phyloP scores from a whole-genome alignment of 1,284 basidiomycete genomes.

The Heliocybe sulcata region DNA sequence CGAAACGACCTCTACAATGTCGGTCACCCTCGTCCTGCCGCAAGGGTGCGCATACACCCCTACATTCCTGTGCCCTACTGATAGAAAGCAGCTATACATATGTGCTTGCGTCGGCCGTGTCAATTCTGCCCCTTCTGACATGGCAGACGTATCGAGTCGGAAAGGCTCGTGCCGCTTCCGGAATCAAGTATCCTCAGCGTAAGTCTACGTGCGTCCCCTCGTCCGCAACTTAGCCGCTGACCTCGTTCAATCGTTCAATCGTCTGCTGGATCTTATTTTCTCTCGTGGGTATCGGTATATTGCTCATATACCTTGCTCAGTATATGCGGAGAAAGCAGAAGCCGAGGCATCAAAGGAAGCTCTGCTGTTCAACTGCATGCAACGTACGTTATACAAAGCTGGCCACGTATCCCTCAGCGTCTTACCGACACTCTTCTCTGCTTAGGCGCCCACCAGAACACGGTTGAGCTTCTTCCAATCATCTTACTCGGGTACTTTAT shows the following conservation, averaged over 20 bases:
- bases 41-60: neutral
- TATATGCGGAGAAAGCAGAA: conserved; percentile 46
- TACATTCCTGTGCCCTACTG: conserved; percentile 13
- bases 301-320: conserved; percentile 18
- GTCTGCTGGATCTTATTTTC: too few species aligned
- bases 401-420: neutral
- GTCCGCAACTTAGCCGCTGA: neutral
- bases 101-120: conserved; percentile 44
- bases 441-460: conserved; percentile 68
- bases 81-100: conserved; percentile 27
- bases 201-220: conserved; percentile 1
- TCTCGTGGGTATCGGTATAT: too few species aligned
- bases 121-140: conserved; percentile 38
- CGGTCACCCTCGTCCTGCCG: neutral
- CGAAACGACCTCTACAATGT: too few species aligned
- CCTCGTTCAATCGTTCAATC: too few species aligned
- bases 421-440: neutral
- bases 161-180: conserved; percentile 41
- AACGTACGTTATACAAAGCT: conserved; percentile 34
- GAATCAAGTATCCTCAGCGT: conserved; percentile 64
- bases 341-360: conserved; percentile 29
- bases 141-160: conserved; percentile 43
- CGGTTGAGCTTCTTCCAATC: conserved; percentile 50
- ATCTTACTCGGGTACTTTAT: conserved; percentile 31
- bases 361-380: conserved; percentile 41